These are phyloP conservation scores for Neoboletus brunneissimus DNA, from an alignment of 768 basidiomycete genomes.

Conservation along the genomic window DNA sequence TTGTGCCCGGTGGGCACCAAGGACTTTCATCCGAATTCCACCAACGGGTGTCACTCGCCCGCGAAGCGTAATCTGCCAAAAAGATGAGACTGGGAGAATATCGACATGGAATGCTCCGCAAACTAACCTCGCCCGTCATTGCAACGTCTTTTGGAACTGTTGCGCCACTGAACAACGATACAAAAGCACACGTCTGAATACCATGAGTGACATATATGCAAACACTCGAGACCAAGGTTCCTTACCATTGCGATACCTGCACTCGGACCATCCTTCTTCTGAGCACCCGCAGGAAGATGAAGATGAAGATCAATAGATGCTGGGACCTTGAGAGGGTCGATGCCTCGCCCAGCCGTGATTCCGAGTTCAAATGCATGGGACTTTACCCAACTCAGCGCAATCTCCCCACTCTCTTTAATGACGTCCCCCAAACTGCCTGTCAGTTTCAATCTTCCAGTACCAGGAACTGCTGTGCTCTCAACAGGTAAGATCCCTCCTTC, in stretches of 20 bases:
- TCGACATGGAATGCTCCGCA: background rate
- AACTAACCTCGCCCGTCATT: conserved; percentile 83
- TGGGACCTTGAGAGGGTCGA: conserved; percentile 74
- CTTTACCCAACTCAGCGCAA: conserved; percentile 93
- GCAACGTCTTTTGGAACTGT: conserved; percentile 71
- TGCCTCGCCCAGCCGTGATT: conserved; percentile 63
- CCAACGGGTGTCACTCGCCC: conserved; percentile 83
- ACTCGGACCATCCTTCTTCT: conserved; percentile 92
- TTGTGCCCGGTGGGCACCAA: conserved; percentile 86
- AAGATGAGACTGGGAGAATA: background rate
- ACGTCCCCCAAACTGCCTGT: conserved; percentile 89
- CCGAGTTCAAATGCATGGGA: conserved; percentile 76
- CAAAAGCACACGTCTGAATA: conserved; percentile 73
- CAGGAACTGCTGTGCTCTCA: conserved; percentile 79
- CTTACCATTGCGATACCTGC: conserved; percentile 86
- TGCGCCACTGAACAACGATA: conserved; percentile 77
- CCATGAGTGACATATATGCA: background rate
- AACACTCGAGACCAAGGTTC: background rate
- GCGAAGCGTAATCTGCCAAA: conserved; percentile 67
- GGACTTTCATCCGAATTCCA: conserved; percentile 88
- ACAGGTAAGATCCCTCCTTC: conserved; percentile 85
- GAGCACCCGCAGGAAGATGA: conserved; percentile 85
- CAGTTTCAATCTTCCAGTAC: conserved; percentile 66
- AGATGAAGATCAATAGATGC: conserved; percentile 80
- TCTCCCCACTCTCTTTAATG: conserved; percentile 87